These are phyloP conservation scores for Neonectria magnoliae DNA, from an alignment of 2,329 filamentous ascomycete genomes.

Conservation along the genomic window DNA sequence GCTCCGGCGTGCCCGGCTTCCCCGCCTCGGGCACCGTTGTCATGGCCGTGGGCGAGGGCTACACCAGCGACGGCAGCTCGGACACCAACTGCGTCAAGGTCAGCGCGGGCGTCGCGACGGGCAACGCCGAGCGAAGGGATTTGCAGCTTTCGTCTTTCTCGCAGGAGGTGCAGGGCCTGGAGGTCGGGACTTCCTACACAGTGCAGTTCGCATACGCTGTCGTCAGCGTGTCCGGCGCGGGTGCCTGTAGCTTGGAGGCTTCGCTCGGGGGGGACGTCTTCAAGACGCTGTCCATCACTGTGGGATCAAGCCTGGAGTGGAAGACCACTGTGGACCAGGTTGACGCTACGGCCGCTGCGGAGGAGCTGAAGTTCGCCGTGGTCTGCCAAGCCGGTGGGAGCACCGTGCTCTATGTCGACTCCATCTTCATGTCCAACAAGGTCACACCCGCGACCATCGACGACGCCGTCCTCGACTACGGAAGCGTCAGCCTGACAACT, in stretches of 20 bases:
- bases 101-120: slow-evolving; percentile 2
- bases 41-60: not conserved
- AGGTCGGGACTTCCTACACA: slow-evolving; percentile 21
- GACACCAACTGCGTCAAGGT: slow-evolving; percentile 20
- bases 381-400: slow-evolving; percentile 19
- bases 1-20: too few species aligned
- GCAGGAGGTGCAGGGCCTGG: slow-evolving; percentile 22
- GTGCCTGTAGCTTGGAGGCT: slow-evolving; percentile 23
- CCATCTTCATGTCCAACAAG: slow-evolving; percentile 35
- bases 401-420: slow-evolving; percentile 24
- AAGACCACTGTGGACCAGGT: slow-evolving; percentile 9
- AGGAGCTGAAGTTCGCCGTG: slow-evolving; percentile 20
- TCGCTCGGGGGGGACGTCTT: slow-evolving; percentile 22
- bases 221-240: slow-evolving; percentile 9
- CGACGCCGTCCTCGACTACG: slow-evolving; percentile 22
- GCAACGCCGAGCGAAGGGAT: slow-evolving; percentile 3
- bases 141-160: not conserved
- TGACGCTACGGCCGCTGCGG: not conserved
- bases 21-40: too few species aligned
- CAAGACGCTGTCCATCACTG: not conserved
- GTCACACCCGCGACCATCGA: slow-evolving; percentile 33
- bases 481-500: too few species aligned
- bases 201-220: slow-evolving; percentile 35
- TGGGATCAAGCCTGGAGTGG: slow-evolving; percentile 10
- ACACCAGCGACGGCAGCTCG: slow-evolving; percentile 18